Percentiles rank a stretch among this genome's conserved stretches.
Evolutionary conservation across 768 basidiomycete genomes (phyloP).

Genomic region (Brasilioporus rufonigricans): DNA sequence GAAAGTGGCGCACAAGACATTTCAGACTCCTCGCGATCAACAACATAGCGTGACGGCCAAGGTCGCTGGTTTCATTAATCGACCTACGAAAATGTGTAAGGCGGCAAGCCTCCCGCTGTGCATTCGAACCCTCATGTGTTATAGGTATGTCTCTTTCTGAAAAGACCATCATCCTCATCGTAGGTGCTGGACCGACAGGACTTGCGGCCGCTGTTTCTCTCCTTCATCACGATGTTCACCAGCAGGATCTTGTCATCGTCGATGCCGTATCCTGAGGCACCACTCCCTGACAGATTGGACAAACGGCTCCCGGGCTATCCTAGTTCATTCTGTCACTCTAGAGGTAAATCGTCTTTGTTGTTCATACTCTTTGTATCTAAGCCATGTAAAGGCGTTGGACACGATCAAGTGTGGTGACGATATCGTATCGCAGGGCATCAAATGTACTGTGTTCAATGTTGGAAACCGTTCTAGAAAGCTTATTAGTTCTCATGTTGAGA

Average conservation of each 20-base stretch:
- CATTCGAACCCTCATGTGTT: too few species aligned
- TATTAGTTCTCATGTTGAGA: neutral
- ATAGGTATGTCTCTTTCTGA: constrained; percentile 28
- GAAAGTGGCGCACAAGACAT: too few species aligned
- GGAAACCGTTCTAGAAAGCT: constrained; percentile 21
- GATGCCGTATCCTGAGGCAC: neutral
- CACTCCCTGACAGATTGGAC: too few species aligned
- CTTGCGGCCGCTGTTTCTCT: constrained; percentile 47
- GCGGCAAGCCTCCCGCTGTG: too few species aligned
- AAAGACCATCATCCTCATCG: constrained; percentile 43
- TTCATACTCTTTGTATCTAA: constrained; percentile 17
- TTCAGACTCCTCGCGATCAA: too few species aligned
- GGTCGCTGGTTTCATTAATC: too few species aligned
- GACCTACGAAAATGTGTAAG: too few species aligned
- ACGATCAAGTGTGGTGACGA: constrained; percentile 39
- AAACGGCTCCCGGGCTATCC: neutral
- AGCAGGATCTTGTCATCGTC: constrained; percentile 40
- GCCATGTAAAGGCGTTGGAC: constrained; percentile 43
- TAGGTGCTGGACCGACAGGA: constrained; percentile 51
- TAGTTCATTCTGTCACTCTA: neutral
- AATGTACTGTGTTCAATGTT: constrained; percentile 25
- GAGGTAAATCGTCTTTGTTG: neutral
- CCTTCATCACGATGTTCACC: constrained; percentile 37
- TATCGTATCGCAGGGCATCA: constrained; percentile 38
- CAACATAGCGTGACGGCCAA: too few species aligned